Evolutionary conservation across 768 basidiomycete species (phyloP).

Genomic region (Xerocomus potaroensis): DNA sequence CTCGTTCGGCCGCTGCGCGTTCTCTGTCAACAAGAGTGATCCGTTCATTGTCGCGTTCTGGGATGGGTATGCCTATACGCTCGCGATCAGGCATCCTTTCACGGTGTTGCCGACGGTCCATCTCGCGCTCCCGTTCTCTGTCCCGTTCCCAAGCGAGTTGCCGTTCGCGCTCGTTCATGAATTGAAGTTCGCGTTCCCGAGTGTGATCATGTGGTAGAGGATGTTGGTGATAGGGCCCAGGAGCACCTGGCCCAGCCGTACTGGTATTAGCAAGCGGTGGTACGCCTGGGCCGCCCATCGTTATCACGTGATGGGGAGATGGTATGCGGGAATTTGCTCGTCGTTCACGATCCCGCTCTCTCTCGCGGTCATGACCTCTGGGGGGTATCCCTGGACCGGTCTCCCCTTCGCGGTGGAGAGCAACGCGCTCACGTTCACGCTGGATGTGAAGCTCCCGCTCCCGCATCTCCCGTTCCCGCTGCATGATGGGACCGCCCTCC

Average conservation of each 20-base stretch:
- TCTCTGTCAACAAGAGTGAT: constrained; percentile 18
- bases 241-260: constrained; percentile 18
- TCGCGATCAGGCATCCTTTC: constrained; percentile 26
- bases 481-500: constrained; percentile 17
- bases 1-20: constrained; percentile 19
- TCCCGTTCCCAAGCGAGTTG: constrained; percentile 28
- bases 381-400: constrained; percentile 22
- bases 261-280: constrained; percentile 4
- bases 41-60: constrained; percentile 24
- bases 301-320: constrained; percentile 22
- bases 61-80: constrained; percentile 14
- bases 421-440: constrained; percentile 26
- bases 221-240: constrained; percentile 14
- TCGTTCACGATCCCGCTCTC: constrained; percentile 30
- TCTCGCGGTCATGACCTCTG: constrained; percentile 26
- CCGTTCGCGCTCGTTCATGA: constrained; percentile 21
- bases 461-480: constrained; percentile 25
- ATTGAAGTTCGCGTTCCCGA: constrained; percentile 23
- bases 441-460: constrained; percentile 27
- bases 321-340: constrained; percentile 24
- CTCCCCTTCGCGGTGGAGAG: constrained; percentile 22
- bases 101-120: constrained; percentile 26
- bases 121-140: constrained; percentile 23
- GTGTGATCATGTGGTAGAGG: constrained; percentile 21
- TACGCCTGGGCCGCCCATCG: constrained; percentile 4